A percentile compares a stretch with the other conserved stretches of the same genome.
Evolutionary conservation across 345 rosid species (phyloP).

Genomic region (Boechera retrofracta): DNA sequence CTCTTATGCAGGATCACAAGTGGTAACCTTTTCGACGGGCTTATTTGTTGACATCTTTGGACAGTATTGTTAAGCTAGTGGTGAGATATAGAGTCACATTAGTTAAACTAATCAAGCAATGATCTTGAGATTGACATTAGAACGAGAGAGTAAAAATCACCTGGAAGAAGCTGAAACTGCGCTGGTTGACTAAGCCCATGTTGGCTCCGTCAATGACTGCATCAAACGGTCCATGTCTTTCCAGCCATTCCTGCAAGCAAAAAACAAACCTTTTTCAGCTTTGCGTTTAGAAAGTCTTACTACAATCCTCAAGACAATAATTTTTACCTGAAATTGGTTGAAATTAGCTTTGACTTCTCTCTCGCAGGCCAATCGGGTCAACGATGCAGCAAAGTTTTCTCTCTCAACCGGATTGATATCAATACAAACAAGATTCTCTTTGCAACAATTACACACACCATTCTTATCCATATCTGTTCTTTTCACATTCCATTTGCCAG

Average conservation of each 20-base stretch:
- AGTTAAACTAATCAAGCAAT: conserved; percentile 12
- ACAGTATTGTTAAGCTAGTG: conserved; percentile 72
- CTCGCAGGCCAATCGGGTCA: conserved; percentile 67
- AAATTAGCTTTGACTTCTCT: conserved; percentile 69
- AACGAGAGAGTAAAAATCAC: conserved; percentile 45
- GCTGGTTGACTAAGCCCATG: conserved; percentile 63
- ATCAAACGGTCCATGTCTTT: conserved; percentile 90
- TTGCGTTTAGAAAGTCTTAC: conserved; percentile 8
- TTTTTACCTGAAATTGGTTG: conserved; percentile 65
- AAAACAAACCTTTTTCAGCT: background rate
- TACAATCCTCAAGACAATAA: background rate
- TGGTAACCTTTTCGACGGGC: conserved; percentile 78
- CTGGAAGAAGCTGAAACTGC: conserved; percentile 66
- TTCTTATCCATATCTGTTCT: conserved; percentile 71
- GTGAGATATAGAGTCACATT: conserved; percentile 10
- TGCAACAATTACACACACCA: conserved; percentile 75
- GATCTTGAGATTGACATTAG: conserved; percentile 8
- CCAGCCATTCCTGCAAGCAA: conserved; percentile 74
- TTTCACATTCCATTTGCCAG: conserved; percentile 72
- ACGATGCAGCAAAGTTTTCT: conserved; percentile 68
- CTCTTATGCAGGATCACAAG: conserved; percentile 78
- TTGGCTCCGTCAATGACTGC: conserved; percentile 94
- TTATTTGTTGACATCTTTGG: conserved; percentile 55
- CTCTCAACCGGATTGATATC: conserved; percentile 93
- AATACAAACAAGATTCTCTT: conserved; percentile 84